Evolutionary conservation across 225 moss, liverwort and hornwort genomes (phyloP).

Genomic region (Ulota crispa): DNA sequence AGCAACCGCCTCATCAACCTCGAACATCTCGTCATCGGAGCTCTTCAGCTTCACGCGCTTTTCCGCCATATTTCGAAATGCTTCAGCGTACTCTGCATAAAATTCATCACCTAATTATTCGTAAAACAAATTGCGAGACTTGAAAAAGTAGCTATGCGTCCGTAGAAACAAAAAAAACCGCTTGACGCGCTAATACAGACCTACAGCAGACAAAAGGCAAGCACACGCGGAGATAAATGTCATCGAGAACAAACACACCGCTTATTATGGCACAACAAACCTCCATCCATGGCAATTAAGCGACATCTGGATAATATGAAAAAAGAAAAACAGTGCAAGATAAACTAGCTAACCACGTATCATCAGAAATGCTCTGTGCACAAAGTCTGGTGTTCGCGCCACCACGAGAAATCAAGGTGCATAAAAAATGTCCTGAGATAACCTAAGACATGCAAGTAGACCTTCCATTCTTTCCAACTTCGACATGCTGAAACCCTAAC

Average conservation of each 20-base stretch:
- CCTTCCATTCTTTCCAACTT: not conserved
- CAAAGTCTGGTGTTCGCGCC: not conserved
- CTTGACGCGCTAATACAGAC: too few species aligned
- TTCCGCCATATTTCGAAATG: conserved; percentile 40
- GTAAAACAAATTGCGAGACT: not conserved
- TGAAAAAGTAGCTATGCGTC: not conserved
- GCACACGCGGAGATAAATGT: not conserved
- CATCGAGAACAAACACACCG: not conserved
- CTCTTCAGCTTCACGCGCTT: conserved; percentile 54
- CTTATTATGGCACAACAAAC: not conserved
- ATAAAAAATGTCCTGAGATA: not conserved
- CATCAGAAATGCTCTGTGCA: not conserved
- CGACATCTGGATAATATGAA: not conserved
- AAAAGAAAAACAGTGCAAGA: not conserved
- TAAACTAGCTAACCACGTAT: not conserved
- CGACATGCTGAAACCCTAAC: conserved; percentile 33
- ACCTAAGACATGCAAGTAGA: not conserved
- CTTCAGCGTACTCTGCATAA: not conserved
- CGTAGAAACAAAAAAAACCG: not conserved
- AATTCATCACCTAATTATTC: not conserved
- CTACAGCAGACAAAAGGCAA: not conserved
- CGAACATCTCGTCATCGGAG: conserved; percentile 61
- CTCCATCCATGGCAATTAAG: not conserved
- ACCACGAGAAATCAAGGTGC: not conserved
- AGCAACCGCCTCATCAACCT: conserved; percentile 59